Base-by-base conservation (phyloP, 2,329 filamentous ascomycete species). In the Endoconidiophora polonica region DNA sequence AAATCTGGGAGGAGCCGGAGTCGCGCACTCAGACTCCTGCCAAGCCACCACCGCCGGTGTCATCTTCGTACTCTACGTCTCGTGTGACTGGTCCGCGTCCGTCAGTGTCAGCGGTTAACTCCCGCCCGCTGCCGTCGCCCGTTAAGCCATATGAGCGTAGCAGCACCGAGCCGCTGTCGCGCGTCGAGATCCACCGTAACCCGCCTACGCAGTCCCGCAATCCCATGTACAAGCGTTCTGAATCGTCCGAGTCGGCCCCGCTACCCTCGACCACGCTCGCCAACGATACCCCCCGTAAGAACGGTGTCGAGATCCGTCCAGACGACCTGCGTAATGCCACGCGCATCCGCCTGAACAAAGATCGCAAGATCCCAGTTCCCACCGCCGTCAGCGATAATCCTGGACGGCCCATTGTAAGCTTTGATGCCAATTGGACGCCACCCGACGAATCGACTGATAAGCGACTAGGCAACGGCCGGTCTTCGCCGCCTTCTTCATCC, bases 351-450 rank as follows among this genome's bases (percentile, higher is more conserved):
- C 70, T 91, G 56, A 41, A 36, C 39, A 87, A 79, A 62, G 86
- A 94, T 64, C 81, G 88, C 60, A 93, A 85, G 62, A 71, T 96
- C 55, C 90, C 88, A 24, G 90, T 83, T 60, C 90, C 90, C 56
- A 86, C 84, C 49, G 81, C 85, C 60, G 88, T 96, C 65, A 95
- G 87, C 68, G 83, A 95, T 68, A 83, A 76, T 61, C 83, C 84
- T 58, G 86, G 86, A 58, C 79, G 90, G 62, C 90, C 90, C 55
- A 96, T 96, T 71, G 90, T 96, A 72, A 96, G 90, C 74, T 96
- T 96, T 73, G 77, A 94, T 66, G 76, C 76, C 60, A 76, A 82
- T 62, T 94, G 86, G 80, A 83, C 79, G 71, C 75, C 79, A 61
- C 76, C 75, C 62, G 79, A 83, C 62, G 71, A 75, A 70, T 71